A percentile compares a stretch with the other conserved stretches of the same genome.
These are phyloP conservation scores for Sclerotinia nivalis DNA, from an alignment of 2,329 filamentous ascomycete genomes.

Conservation along the genomic window DNA sequence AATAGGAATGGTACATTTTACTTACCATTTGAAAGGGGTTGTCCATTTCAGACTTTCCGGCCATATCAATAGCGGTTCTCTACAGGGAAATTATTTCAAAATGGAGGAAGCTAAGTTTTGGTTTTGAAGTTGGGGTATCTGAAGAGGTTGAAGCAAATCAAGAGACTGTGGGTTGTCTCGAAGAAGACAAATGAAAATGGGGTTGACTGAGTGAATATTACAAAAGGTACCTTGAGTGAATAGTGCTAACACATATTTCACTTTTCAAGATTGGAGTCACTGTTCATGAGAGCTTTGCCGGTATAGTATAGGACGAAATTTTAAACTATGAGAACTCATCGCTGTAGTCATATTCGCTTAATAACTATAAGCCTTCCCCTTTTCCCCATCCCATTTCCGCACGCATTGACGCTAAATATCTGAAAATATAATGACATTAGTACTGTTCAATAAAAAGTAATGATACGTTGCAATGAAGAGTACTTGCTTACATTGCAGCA, in stretches of 20 bases:
- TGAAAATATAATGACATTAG: background rate
- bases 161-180: background rate
- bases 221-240: background rate
- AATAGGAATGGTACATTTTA: fast-evolving
- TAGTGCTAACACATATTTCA: too few species aligned
- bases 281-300: background rate
- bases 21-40: background rate
- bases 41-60: background rate
- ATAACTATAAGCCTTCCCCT: background rate
- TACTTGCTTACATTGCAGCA: background rate
- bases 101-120: background rate
- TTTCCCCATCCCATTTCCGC: background rate
- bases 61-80: background rate
- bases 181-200: background rate
- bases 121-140: background rate
- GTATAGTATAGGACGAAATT: too few species aligned
- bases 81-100: background rate
- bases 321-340: background rate
- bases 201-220: background rate
- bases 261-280: background rate
- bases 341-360: background rate
- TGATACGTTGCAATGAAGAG: background rate
- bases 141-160: background rate
- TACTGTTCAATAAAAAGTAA: too few species aligned
- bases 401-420: background rate